Conservation (phyloP, 495 filamentous ascomycete species). For the Cenococcum geophilum region DNA sequence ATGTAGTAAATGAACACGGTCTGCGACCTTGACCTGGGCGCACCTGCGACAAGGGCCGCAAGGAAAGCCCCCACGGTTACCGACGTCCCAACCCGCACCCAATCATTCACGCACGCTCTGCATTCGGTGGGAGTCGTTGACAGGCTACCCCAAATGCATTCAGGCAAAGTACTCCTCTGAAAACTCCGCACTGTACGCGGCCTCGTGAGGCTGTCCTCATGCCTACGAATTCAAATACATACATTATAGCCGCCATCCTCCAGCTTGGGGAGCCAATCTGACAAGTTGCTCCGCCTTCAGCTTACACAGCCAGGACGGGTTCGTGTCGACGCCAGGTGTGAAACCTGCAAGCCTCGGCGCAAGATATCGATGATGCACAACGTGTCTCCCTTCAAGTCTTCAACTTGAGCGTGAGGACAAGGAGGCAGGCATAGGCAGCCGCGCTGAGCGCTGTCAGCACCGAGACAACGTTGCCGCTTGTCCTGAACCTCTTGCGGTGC, state of each 20-base stretch:
- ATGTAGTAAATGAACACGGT: not conserved
- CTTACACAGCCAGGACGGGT: not conserved
- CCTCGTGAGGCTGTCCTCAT: not conserved
- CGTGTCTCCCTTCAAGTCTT: constrained; percentile 11
- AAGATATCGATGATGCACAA: constrained; percentile 1
- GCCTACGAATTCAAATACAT: not conserved
- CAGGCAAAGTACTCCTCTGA: not conserved
- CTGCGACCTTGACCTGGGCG: not conserved
- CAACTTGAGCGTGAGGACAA: constrained; percentile 61
- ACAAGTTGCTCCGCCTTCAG: not conserved
- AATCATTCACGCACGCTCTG: constrained; percentile 26
- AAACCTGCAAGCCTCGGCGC: not conserved
- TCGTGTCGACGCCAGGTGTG: not conserved
- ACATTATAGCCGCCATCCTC: not conserved
- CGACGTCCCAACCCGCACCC: constrained; percentile 1
- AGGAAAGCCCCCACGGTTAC: constrained; percentile 7
- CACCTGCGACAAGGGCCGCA: not conserved
- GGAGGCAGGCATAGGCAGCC: constrained; percentile 70
- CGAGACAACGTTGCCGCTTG: constrained; percentile 72
- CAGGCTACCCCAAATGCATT: not conserved
- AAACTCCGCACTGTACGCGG: not conserved
- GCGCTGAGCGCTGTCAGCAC: constrained; percentile 75
- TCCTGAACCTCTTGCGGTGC: constrained; percentile 73
- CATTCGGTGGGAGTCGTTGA: not conserved
- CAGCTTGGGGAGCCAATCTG: not conserved